Evolutionary conservation across 495 filamentous ascomycete species (phyloP), one percentile per base, ranked within the genome.

Genomic region (Friedmanniomyces simplex): DNA sequence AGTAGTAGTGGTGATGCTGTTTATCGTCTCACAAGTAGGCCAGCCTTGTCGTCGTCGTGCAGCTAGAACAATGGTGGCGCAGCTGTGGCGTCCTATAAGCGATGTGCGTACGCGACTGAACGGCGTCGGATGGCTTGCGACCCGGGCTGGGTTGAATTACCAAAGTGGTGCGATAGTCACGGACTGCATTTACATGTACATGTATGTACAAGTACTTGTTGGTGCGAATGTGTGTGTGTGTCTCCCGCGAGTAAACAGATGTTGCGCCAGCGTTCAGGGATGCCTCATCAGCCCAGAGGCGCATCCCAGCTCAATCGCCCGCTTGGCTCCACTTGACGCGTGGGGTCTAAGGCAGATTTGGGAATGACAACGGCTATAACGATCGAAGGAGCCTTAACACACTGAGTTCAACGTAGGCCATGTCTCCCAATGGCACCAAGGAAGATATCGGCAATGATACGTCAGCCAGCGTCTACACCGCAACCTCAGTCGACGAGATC

Each of bases 401-500:
- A n/a, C n/a, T n/a, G n/a, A n/a, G n/a, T n/a, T n/a, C n/a, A n/a
- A n/a, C n/a, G n/a, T n/a, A n/a, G n/a, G n/a, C n/a, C n/a, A n/a
- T n/a, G n/a, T n/a, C n/a, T n/a, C n/a, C n/a, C n/a, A n/a, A 5
- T 22, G 41, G 41, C 41, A 3, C 20, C 41, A 13, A 5, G 41
- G 25, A 8, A 24, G 8, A 24, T 5, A 24, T 18, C 2, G 22
- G 7, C 46, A 49, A 24, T 10, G 20, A 18, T 18, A 16, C 5
- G 39, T 20, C 13, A 43, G 39, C 39, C 46, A 28, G 20, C 26
- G 49, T 63, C 18, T 60, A 60, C 37, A 52, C 18, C 21, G 61
- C 57, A 1, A 41, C 46, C 5, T 55, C 61, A 1, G 54, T 63
- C 18, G 51, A 48, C 3, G 88, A 95, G 60, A 85, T 98, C 67